A percentile compares a stretch with the other conserved stretches of the same genome.
Conservation (phyloP, 495 filamentous ascomycete species). For the Neurospora tetraspora region DNA sequence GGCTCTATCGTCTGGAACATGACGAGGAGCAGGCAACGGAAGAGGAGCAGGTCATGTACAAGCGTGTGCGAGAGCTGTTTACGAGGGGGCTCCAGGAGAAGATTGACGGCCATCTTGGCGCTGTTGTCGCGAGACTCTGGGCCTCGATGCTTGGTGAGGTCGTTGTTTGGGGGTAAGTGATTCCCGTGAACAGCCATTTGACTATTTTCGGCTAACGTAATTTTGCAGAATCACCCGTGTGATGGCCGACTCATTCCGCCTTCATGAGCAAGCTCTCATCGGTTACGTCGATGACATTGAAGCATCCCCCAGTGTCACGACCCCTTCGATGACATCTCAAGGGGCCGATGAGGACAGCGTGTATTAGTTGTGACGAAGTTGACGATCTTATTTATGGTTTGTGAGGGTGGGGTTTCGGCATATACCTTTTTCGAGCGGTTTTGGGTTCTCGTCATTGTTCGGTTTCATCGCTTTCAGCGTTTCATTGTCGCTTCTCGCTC, state of each 20-base stretch:
- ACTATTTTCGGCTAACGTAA: constrained; percentile 34
- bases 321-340: constrained; percentile 52
- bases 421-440: constrained; percentile 33
- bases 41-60: constrained; percentile 89
- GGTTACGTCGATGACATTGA: constrained; percentile 80
- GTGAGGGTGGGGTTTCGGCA: constrained; percentile 32
- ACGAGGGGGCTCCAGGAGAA: constrained; percentile 76
- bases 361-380: constrained; percentile 39
- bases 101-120: constrained; percentile 66
- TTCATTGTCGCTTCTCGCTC: constrained; percentile 13
- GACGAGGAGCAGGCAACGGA: constrained; percentile 90
- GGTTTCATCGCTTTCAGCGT: constrained; percentile 21
- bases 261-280: constrained; percentile 86
- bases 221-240: constrained; percentile 77
- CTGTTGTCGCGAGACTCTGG: constrained; percentile 89
- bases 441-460: constrained; percentile 13
- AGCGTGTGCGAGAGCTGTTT: constrained; percentile 86
- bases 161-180: constrained; percentile 84
- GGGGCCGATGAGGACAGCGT: constrained; percentile 51
- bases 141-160: constrained; percentile 98
- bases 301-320: constrained; percentile 46
- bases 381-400: constrained; percentile 37
- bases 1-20: constrained; percentile 98
- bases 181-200: constrained; percentile 2
- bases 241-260: constrained; percentile 97